Conservation (phyloP, 2,329 filamentous ascomycete species). For the Conoideocrella luteorostrata region DNA sequence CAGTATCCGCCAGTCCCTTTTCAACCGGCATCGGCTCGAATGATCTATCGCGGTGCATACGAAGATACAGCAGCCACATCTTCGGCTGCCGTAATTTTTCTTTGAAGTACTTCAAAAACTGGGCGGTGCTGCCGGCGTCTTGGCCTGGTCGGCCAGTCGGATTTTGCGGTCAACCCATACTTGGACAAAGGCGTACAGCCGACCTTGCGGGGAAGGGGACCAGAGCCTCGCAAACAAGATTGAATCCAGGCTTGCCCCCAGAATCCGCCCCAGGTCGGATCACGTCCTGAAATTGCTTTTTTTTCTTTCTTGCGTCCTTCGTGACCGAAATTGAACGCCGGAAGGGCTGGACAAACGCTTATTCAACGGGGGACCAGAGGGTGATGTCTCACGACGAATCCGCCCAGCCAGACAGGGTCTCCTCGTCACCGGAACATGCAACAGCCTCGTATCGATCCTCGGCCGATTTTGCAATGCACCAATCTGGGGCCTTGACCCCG, state of each 20-base stretch:
- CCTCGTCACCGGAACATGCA: slow-evolving; percentile 30
- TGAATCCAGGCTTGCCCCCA: not conserved
- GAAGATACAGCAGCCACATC: not conserved
- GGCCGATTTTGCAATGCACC: slow-evolving; percentile 26
- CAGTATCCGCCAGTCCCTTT: slow-evolving; percentile 39
- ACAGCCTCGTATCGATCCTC: slow-evolving; percentile 27
- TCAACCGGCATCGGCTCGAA: slow-evolving; percentile 9
- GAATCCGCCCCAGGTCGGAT: slow-evolving; percentile 1
- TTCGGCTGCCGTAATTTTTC: not conserved
- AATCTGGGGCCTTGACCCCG: slow-evolving; percentile 28
- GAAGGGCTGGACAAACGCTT: not conserved
- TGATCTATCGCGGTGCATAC: not conserved
- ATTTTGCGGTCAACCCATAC: not conserved
- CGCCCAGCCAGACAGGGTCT: slow-evolving; percentile 23
- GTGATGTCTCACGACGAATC: slow-evolving; percentile 49
- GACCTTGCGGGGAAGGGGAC: slow-evolving; percentile 7
- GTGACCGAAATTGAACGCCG: not conserved
- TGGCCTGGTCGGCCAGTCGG: slow-evolving; percentile 8
- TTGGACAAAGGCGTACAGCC: slow-evolving; percentile 3
- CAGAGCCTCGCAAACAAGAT: not conserved
- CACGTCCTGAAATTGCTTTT: not conserved
- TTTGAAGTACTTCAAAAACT: not conserved
- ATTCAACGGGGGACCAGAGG: not conserved
- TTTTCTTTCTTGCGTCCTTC: no score
- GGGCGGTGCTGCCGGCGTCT: not conserved